These are phyloP conservation scores for Auricularia auricula-judae DNA, from an alignment of 768 basidiomycete genomes.

Conservation along the genomic window DNA sequence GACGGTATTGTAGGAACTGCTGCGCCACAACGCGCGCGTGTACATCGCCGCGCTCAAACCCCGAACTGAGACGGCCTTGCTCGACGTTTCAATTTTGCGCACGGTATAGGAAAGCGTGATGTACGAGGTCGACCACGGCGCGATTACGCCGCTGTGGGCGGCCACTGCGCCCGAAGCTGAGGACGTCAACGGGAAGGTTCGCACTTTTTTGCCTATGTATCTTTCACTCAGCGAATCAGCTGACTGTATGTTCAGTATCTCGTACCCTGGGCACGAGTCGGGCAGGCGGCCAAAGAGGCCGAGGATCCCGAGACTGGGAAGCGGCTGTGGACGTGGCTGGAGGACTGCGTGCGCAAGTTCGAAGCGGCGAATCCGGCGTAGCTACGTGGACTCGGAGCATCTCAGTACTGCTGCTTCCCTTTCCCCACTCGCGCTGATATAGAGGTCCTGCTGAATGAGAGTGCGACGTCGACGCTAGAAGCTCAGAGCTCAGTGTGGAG, in stretches of 20 bases:
- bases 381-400: too few relatives aligned
- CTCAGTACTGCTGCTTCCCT: too few relatives aligned
- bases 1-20: background rate
- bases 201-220: too few relatives aligned
- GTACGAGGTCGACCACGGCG: conserved; percentile 13
- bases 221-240: too few relatives aligned
- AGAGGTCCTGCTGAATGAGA: too few relatives aligned
- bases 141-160: conserved; percentile 28
- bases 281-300: conserved; percentile 9
- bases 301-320: conserved; percentile 24
- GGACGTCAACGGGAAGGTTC: conserved; percentile 25
- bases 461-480: too few relatives aligned
- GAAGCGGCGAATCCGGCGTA: too few relatives aligned
- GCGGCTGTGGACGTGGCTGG: conserved; percentile 35
- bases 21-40: background rate
- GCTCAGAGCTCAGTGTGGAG: too few relatives aligned
- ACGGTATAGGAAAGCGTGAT: too few relatives aligned
- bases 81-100: too few relatives aligned
- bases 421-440: too few relatives aligned
- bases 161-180: conserved; percentile 23
- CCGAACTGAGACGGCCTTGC: background rate
- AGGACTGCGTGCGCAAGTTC: conserved; percentile 18
- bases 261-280: conserved; percentile 34
- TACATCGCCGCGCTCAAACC: conserved; percentile 3
- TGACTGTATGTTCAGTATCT: conserved; percentile 26